Conservation (phyloP, 768 basidiomycete genomes). For the Punctularia strigosozonata region DNA sequence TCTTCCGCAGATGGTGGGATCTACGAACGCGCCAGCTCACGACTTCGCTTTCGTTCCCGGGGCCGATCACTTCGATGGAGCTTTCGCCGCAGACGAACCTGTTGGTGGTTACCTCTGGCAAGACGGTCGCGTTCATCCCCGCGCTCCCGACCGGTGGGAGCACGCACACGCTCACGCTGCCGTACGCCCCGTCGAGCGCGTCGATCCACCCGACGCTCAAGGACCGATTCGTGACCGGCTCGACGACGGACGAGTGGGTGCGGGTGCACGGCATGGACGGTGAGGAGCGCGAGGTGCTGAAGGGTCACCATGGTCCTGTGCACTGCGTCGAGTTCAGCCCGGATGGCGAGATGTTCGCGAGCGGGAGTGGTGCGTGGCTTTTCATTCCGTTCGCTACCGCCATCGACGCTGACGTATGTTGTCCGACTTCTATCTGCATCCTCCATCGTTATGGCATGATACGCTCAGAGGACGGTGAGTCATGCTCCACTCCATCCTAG, state of each 20-base stretch:
- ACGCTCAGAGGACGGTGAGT: constrained; percentile 61
- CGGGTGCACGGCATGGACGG: constrained; percentile 86
- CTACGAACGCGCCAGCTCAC: constrained; percentile 65
- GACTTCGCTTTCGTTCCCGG: constrained; percentile 59
- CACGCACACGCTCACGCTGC: constrained; percentile 67
- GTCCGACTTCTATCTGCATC: constrained; percentile 4
- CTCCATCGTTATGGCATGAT: constrained; percentile 4
- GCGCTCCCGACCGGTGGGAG: constrained; percentile 49
- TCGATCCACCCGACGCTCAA: constrained; percentile 85
- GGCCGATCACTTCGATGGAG: constrained; percentile 91
- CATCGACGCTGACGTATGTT: constrained; percentile 3
- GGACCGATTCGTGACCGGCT: constrained; percentile 90
- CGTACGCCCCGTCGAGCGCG: constrained; percentile 86
- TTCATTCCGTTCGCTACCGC: not conserved
- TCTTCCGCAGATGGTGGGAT: constrained; percentile 92
- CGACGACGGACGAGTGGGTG: constrained; percentile 89
- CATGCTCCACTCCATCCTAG: not conserved
- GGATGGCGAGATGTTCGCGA: constrained; percentile 95
- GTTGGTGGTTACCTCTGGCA: constrained; percentile 84
- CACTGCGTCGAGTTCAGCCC: constrained; percentile 91
- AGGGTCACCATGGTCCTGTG: constrained; percentile 96
- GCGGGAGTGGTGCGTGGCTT: constrained; percentile 74
- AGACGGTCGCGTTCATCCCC: constrained; percentile 86
- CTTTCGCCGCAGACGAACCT: constrained; percentile 70
- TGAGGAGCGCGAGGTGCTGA: constrained; percentile 81